Base-by-base conservation (phyloP, 2,329 filamentous ascomycete species). In the Phyllosticta citrichinensis region DNA sequence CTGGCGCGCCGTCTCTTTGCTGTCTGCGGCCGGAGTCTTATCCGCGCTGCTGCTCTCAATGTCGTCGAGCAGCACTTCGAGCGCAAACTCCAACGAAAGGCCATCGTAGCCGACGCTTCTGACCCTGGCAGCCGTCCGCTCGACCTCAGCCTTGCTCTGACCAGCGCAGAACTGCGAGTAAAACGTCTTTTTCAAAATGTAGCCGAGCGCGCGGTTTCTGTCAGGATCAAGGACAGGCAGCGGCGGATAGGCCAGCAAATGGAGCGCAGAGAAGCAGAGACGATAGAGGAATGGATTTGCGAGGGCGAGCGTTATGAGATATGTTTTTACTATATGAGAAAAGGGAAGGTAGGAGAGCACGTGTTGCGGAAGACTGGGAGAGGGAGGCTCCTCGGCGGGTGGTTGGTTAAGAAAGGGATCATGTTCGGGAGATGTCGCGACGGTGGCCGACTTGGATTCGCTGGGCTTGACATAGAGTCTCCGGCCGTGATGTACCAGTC, bases 81-180 rank as follows among this genome's bases (percentile, higher is more conserved):
- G 84, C 6, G 90, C 91, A 68, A 95, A 96, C 24, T 88, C 86
- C 53, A 96, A 79, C 62, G 96, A 92, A 3, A 96, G 87, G 11
- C 91, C 92, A n/a, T 82, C 83, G 70, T 90, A 96, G 0, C 92
- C 92, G 33, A 79, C 73, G 73, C 90, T 89, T 12, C 96, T 80
- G 3, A 81, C 75, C 1, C 79, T 69, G 40, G 91, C 83, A 0
- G 87, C 91, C 24, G 69, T 71, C 24, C 71, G 74, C 56, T 78
- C 78, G 2, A 95, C 87, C 73, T 96, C 88, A 3, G 71, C 66
- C 0, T 81, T 79, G 55, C 83, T 88, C 72, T 91, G 88, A 52
- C 92, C 92, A 0, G 90, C 90, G 73, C 92, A 96, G 71, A 96
- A 96, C 68, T 96, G 92, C 50, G 86, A 84, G 73, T 96, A 96